These are phyloP conservation scores for Rhizomucor pusillus DNA, from an alignment of 371 early-diverging fungal species.

Conservation along the genomic window DNA sequence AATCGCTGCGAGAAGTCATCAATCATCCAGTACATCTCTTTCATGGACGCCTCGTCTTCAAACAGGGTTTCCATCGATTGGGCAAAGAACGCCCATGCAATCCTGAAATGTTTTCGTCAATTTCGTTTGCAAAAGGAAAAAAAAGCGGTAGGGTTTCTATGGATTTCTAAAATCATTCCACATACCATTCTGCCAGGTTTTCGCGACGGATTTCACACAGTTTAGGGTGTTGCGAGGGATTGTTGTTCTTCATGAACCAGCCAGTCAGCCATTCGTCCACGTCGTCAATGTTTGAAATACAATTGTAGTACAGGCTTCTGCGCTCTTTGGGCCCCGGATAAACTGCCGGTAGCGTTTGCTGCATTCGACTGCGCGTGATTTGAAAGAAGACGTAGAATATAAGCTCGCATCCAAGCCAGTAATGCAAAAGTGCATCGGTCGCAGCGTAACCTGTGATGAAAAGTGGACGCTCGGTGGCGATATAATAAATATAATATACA, in stretches of 20 bases:
- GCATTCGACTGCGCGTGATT: slow-evolving; percentile 46
- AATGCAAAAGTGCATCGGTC: slow-evolving; percentile 36
- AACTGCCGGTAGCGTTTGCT: slow-evolving; percentile 27
- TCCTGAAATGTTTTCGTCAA: slow-evolving; percentile 28
- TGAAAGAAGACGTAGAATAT: slow-evolving; percentile 54
- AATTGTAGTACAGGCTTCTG: slow-evolving; percentile 37
- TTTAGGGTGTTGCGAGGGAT: slow-evolving; percentile 29
- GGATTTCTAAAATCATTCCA: slow-evolving; percentile 3
- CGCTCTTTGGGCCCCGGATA: slow-evolving; percentile 35
- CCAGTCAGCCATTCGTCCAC: slow-evolving; percentile 45
- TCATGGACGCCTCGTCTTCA: slow-evolving; percentile 24
- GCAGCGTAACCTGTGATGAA: slow-evolving; percentile 29
- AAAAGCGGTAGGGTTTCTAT: too few relatives aligned
- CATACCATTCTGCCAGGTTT: slow-evolving; percentile 57
- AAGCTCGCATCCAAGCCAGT: slow-evolving; percentile 53
- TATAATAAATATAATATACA: slow-evolving; percentile 45
- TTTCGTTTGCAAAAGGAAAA: too few relatives aligned
- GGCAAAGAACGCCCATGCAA: slow-evolving; percentile 57
- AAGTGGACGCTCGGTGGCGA: slow-evolving; percentile 36
- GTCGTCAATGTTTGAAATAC: slow-evolving; percentile 43
- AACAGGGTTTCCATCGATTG: slow-evolving; percentile 39
- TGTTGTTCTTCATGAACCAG: slow-evolving; percentile 42
- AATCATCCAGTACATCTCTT: slow-evolving; percentile 49
- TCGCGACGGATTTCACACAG: slow-evolving; percentile 43
- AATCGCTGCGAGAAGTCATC: slow-evolving; percentile 40